phyloP scores from a whole-genome alignment of 768 basidiomycete species.

The Asterophora parasitica region DNA sequence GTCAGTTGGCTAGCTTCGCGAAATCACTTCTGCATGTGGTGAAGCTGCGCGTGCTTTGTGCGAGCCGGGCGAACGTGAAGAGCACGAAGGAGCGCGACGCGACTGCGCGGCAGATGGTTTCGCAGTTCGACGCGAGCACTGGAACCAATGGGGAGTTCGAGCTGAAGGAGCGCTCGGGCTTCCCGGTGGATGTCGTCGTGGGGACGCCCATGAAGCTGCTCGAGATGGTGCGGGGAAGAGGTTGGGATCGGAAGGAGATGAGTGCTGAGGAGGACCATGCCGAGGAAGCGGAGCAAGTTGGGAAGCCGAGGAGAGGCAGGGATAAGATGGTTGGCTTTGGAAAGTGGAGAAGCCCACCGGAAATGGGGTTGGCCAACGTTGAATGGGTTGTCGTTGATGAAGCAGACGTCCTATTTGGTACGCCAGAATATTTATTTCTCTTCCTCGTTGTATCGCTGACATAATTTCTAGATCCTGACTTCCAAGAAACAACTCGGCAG shows the following conservation, averaged over 20 bases:
- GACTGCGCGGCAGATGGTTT: slow-evolving; percentile 49
- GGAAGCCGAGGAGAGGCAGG: slow-evolving; percentile 29
- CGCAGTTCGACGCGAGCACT: slow-evolving; percentile 24
- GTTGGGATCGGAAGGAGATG: slow-evolving; percentile 41
- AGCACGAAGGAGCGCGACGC: slow-evolving; percentile 24
- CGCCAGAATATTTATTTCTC: slow-evolving; percentile 1
- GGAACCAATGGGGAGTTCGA: slow-evolving; percentile 18
- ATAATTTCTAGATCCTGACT: slow-evolving; percentile 66
- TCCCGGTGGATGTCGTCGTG: slow-evolving; percentile 49
- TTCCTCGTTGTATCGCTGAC: not conserved
- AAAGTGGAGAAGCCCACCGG: slow-evolving; percentile 38
- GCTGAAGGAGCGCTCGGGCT: slow-evolving; percentile 16
- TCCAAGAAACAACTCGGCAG: slow-evolving; percentile 65
- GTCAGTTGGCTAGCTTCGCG: slow-evolving; percentile 72
- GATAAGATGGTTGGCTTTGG: slow-evolving; percentile 36
- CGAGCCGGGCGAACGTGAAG: slow-evolving; percentile 54
- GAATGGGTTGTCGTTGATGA: slow-evolving; percentile 93
- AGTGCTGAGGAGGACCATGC: slow-evolving; percentile 15
- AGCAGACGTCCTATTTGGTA: slow-evolving; percentile 88
- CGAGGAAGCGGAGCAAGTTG: slow-evolving; percentile 15
- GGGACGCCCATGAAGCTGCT: slow-evolving; percentile 62
- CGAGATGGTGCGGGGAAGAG: slow-evolving; percentile 51
- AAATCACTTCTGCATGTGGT: slow-evolving; percentile 70
- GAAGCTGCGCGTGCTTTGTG: slow-evolving; percentile 73
- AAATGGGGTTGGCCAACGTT: slow-evolving; percentile 61